Evolutionary conservation across 805 yeast genomes (phyloP).

Genomic region (Zygotorulaspora chibaensis): DNA sequence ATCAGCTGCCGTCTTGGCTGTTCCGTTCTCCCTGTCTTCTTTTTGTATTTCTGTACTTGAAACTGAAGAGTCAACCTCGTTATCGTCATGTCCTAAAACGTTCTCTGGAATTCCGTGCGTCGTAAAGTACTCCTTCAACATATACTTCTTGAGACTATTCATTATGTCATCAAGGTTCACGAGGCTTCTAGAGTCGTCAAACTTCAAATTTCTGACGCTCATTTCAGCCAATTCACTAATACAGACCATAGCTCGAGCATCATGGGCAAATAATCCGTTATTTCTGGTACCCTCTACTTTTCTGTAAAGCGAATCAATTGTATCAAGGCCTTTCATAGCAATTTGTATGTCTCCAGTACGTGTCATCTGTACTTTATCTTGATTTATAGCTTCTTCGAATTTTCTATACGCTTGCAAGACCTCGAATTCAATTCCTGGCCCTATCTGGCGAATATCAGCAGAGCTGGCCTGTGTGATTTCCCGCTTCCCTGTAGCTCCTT

Average conservation of each 20-base stretch:
- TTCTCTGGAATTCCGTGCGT: constrained; percentile 20
- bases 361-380: constrained; percentile 48
- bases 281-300: constrained; percentile 38
- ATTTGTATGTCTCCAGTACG: constrained; percentile 53
- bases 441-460: constrained; percentile 1
- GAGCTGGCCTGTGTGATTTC: not conserved
- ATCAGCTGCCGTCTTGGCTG: constrained; percentile 13
- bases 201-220: constrained; percentile 56
- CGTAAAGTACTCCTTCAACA: constrained; percentile 34
- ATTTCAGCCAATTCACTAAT: constrained; percentile 60
- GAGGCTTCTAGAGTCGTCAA: constrained; percentile 52
- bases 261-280: constrained; percentile 50
- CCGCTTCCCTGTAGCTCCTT: not conserved
- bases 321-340: constrained; percentile 43
- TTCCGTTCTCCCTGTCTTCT: constrained; percentile 21
- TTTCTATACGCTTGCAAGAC: constrained; percentile 34
- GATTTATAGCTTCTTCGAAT: constrained; percentile 27
- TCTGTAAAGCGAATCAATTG: constrained; percentile 46
- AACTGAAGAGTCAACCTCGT: constrained; percentile 8
- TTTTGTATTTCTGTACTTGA: constrained; percentile 12
- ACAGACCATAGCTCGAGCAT: constrained; percentile 58
- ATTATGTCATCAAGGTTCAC: constrained; percentile 48
- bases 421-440: constrained; percentile 24
- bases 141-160: constrained; percentile 36
- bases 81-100: not conserved